Evolutionary conservation across 2,329 filamentous ascomycete genomes (phyloP).

Genomic region (Phyllosticta capitalensis): DNA sequence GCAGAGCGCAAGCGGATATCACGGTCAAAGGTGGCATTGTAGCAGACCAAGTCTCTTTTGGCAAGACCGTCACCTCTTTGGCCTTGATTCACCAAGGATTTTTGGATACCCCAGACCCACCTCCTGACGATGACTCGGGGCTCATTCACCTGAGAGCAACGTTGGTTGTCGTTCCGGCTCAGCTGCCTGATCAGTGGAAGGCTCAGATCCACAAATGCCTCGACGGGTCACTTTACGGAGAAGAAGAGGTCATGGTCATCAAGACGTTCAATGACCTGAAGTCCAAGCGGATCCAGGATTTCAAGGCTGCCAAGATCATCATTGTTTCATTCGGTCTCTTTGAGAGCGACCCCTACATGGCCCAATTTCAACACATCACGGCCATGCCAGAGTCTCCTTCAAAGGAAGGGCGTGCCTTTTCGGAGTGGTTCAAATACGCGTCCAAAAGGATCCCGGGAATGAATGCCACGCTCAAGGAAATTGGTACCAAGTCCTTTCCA

Average conservation of each 20-base stretch:
- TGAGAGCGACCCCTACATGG: constrained; percentile 38
- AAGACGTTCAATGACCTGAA: constrained; percentile 30
- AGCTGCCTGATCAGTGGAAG: constrained; percentile 50
- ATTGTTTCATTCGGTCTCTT: constrained; percentile 46
- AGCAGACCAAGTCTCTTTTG: constrained; percentile 56
- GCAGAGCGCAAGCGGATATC: constrained; percentile 33
- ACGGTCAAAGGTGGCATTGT: constrained; percentile 49
- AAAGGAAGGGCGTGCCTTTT: constrained; percentile 38
- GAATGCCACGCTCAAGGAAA: constrained; percentile 25
- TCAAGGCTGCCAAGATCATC: constrained; percentile 45
- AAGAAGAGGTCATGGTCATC: constrained; percentile 39
- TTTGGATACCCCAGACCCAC: constrained; percentile 11
- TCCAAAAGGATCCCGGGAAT: constrained; percentile 33
- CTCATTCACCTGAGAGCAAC: constrained; percentile 45
- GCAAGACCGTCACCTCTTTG: constrained; percentile 54
- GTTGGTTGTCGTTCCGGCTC: constrained; percentile 48
- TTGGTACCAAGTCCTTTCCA: constrained; percentile 24
- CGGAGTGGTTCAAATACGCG: constrained; percentile 45
- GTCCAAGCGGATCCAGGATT: constrained; percentile 33
- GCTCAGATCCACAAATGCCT: constrained; percentile 46
- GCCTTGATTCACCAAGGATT: constrained; percentile 45
- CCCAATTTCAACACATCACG: constrained; percentile 40
- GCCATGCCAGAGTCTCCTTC: constrained; percentile 35
- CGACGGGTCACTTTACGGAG: constrained; percentile 18
- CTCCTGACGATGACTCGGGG: constrained; percentile 14